Percentiles rank a stretch among this genome's conserved stretches.
These are phyloP conservation scores for Ophiostoma australiae DNA, from an alignment of 2,329 filamentous ascomycete species.

Conservation along the genomic window DNA sequence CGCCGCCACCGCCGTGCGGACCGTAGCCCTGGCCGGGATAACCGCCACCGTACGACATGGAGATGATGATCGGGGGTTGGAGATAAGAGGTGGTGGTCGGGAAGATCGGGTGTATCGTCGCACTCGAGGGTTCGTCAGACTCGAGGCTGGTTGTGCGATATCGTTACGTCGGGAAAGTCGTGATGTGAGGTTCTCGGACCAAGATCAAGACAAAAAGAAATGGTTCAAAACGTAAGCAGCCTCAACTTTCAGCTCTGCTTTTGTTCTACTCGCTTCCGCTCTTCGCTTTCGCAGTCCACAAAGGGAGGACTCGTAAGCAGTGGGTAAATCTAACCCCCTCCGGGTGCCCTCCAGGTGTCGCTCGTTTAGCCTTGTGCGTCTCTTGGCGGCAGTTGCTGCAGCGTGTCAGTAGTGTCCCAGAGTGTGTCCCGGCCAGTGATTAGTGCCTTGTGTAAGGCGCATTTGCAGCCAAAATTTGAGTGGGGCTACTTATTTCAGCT, in stretches of 20 bases:
- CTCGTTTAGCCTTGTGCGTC: conserved; percentile 6
- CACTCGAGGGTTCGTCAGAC: background rate
- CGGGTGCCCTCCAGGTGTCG: background rate
- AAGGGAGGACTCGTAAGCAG: conserved; percentile 10
- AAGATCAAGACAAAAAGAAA: background rate
- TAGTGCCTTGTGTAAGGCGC: background rate
- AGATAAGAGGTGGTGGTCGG: background rate
- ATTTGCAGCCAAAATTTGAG: background rate
- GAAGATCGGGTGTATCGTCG: background rate
- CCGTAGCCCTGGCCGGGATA: conserved; percentile 32
- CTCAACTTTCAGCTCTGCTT: background rate
- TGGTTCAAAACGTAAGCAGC: background rate
- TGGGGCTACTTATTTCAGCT: background rate
- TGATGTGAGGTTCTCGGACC: background rate
- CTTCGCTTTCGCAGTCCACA: background rate
- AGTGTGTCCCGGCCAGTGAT: background rate
- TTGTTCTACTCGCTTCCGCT: background rate
- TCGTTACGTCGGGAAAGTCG: background rate
- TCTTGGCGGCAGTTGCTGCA: background rate
- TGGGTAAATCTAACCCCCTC: conserved; percentile 11
- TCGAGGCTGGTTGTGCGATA: background rate
- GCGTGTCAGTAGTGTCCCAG: background rate
- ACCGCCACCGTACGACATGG: conserved; percentile 24
- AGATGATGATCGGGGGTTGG: background rate
- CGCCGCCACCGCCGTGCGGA: conserved; percentile 25